Evolutionary conservation across 2,329 filamentous ascomycete genomes (phyloP).

Genomic region (Penicillium sp.): DNA sequence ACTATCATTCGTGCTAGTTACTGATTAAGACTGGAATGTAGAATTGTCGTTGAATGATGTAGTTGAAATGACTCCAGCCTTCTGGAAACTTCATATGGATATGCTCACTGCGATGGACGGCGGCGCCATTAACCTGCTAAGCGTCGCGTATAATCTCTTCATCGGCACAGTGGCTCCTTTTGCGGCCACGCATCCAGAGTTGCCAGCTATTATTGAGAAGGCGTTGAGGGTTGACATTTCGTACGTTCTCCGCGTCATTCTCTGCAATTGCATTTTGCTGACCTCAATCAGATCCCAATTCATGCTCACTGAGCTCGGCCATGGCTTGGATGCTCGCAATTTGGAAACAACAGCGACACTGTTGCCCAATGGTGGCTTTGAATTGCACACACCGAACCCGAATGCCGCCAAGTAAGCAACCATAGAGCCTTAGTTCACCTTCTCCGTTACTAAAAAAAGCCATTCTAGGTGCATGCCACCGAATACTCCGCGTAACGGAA

Average conservation of each 20-base stretch:
- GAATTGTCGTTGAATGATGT: conserved; percentile 8
- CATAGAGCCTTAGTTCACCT: conserved; percentile 8
- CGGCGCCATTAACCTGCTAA: conserved; percentile 9
- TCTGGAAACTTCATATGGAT: conserved; percentile 14
- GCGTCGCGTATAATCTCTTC: conserved; percentile 11
- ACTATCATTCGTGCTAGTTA: not conserved
- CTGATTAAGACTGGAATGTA: not conserved
- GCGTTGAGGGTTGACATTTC: not conserved
- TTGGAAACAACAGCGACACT: conserved; percentile 46
- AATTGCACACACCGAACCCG: conserved; percentile 38
- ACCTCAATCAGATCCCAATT: conserved; percentile 31
- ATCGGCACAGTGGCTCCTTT: conserved; percentile 10
- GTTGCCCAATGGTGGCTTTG: conserved; percentile 38
- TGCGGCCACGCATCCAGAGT: not conserved
- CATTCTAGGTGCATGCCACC: conserved; percentile 30
- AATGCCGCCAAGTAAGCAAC: conserved; percentile 40
- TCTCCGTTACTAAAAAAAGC: not conserved
- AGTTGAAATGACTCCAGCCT: conserved; percentile 6
- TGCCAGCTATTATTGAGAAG: not conserved
- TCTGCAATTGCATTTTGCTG: not conserved
- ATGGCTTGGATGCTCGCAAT: conserved; percentile 46
- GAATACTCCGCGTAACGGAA: conserved; percentile 16
- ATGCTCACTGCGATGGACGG: conserved; percentile 9
- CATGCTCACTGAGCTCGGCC: conserved; percentile 47
- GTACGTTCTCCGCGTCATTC: not conserved